Base-by-base conservation (phyloP, 2,329 filamentous ascomycete genomes). In the Aureobasidium pullulans region DNA sequence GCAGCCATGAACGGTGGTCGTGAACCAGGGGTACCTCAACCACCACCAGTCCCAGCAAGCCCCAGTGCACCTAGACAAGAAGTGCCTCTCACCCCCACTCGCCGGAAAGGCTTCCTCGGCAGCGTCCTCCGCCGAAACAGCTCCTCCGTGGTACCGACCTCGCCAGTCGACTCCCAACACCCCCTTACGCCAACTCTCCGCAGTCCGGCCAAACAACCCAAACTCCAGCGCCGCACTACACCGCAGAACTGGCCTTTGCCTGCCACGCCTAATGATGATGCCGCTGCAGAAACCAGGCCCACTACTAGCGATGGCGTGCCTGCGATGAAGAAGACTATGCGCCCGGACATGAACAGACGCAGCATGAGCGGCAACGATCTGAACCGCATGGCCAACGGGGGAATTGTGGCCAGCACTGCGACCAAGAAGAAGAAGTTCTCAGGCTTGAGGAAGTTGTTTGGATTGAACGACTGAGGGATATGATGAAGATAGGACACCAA, bases 381-480 rank as follows among this genome's bases (percentile, higher is more conserved):
- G 36, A 49, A 44, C 15, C 19, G 16, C n/a, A 52, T 53, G 43
- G 52, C 50, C 39, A 36, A 46, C 10, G 19, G 29, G n/a, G 40
- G 68, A 63, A 34, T 66, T 69, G 2, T 68, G 71, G 34, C 44
- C 34, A 68, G 72, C 43, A 64, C 69, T 13, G 72, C 70, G 6
- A 69, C 71, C 47, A 78, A 76, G 70, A 82, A 81, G 74, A 89
- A 89, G 79, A 88, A 86, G 72, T 89, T 90, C 71, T 79, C 80
- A 43, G 74, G 77, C 58, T 71, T 90, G 68, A 82, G 87, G 69
- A 82, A 78, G 70, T 86, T 87, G 70, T 87, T 90, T 72, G 76
- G 79, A 50, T 70, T 84, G 52, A 73, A 82, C 67, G 80, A 82
- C 66, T 84, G 70, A 74, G 11, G 5, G 13, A 40, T 29, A 52